phyloP scores from a whole-genome alignment of 306 rosid genomes.

The Rosa chinensis region DNA sequence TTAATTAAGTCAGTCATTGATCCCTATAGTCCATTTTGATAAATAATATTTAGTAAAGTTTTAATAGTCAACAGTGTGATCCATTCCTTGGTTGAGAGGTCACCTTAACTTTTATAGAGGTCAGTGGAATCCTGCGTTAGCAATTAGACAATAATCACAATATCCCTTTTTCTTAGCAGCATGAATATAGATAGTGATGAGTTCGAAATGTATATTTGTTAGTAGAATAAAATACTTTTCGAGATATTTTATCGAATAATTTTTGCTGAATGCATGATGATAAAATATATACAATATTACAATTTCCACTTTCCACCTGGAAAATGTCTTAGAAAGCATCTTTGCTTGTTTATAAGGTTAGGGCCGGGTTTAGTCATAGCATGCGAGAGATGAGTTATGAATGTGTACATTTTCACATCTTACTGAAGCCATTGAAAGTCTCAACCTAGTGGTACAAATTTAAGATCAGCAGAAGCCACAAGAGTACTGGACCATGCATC shows the following conservation, averaged over 20 bases:
- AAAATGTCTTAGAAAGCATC: no score
- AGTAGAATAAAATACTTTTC: not conserved
- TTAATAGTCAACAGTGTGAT: not conserved
- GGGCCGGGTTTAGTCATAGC: not conserved
- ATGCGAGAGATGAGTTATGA: not conserved
- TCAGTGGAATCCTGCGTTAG: conserved; percentile 3
- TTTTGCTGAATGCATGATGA: no score
- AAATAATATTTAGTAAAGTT: not conserved
- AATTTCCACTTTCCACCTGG: no score
- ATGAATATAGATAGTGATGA: not conserved
- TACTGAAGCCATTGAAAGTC: not conserved
- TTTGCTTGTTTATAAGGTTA: not conserved
- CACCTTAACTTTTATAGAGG: not conserved
- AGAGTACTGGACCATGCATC: not conserved
- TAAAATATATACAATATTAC: no score
- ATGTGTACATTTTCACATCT: no score
- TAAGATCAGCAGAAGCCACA: not conserved
- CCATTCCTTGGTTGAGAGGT: not conserved
- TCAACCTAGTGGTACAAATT: not conserved
- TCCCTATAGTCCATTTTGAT: not conserved
- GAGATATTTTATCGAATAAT: no score
- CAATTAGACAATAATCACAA: not conserved
- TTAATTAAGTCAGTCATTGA: not conserved
- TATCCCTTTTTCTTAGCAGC: not conserved
- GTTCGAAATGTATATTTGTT: no score